Conservation (phyloP, 1,284 basidiomycete genomes). For the Peniophora sp. region DNA sequence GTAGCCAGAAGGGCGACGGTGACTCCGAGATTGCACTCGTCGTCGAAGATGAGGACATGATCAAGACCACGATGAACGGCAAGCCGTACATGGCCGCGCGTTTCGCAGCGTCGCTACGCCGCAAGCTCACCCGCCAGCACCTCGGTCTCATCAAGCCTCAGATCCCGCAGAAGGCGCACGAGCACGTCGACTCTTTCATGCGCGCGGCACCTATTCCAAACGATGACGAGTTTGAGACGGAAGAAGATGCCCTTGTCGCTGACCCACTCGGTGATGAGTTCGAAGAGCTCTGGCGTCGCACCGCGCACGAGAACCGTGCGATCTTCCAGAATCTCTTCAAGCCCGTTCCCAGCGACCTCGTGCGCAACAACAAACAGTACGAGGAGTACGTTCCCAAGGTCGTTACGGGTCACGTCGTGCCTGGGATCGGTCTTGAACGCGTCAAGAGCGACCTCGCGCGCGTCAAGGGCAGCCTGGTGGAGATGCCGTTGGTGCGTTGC, state of each 20-base stretch:
- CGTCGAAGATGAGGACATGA: conserved; percentile 79
- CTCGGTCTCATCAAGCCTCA: conserved; percentile 76
- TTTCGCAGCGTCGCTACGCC: conserved; percentile 72
- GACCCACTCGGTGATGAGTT: conserved; percentile 71
- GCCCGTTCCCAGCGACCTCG: conserved; percentile 74
- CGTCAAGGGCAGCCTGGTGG: conserved; percentile 70
- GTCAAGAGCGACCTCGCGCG: conserved; percentile 68
- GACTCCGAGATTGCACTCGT: conserved; percentile 91
- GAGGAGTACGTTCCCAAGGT: conserved; percentile 67
- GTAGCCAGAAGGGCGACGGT: conserved; percentile 80
- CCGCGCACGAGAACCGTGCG: conserved; percentile 73
- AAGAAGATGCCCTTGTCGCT: conserved; percentile 64
- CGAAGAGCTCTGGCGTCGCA: conserved; percentile 57
- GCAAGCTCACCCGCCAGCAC: conserved; percentile 78
- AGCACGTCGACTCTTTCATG: conserved; percentile 62
- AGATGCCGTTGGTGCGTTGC: conserved; percentile 60
- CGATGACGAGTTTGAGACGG: conserved; percentile 51
- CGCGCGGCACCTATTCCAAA: conserved; percentile 65
- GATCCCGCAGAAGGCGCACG: conserved; percentile 25
- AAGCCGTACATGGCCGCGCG: conserved; percentile 57
- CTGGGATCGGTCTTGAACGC: conserved; percentile 51
- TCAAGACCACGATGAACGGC: conserved; percentile 77
- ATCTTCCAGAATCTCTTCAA: conserved; percentile 80
- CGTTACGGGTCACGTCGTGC: conserved; percentile 77
- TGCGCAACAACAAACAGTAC: conserved; percentile 73